These are phyloP conservation scores for Leishmania gerbilli DNA, from an alignment of 208 protist species.

Conservation along the genomic window DNA sequence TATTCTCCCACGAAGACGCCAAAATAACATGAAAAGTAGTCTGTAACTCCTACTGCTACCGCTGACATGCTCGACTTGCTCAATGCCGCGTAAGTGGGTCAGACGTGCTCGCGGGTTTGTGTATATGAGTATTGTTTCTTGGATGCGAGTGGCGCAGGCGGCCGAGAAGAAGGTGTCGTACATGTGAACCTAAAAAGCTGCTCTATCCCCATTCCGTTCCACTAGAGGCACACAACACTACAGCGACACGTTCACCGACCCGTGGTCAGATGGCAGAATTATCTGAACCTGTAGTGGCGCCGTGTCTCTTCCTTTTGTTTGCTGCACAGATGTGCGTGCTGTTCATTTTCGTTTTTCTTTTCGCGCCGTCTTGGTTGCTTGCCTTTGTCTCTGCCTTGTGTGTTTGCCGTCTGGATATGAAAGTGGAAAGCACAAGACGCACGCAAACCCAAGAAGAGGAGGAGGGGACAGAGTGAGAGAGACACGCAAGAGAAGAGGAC, in stretches of 20 bases:
- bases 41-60: not conserved
- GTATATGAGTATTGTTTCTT: not conserved
- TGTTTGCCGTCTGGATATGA: not conserved
- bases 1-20: not conserved
- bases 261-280: not conserved
- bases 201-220: not conserved
- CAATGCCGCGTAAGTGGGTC: not conserved
- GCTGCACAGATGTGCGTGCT: not conserved
- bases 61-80: not conserved
- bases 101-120: not conserved
- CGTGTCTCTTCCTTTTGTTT: not conserved
- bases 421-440: not conserved
- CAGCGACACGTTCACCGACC: not conserved
- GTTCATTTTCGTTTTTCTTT: not conserved
- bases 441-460: not conserved
- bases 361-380: not conserved
- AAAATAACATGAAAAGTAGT: not conserved
- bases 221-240: not conserved
- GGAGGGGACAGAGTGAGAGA: not conserved
- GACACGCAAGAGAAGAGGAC: not conserved
- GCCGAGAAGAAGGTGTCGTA: not conserved
- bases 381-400: not conserved
- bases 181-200: not conserved
- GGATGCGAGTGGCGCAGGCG: not conserved
- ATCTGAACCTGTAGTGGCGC: not conserved